Conservation (phyloP, 495 filamentous ascomycete genomes). For the Trichocladium antarcticum region DNA sequence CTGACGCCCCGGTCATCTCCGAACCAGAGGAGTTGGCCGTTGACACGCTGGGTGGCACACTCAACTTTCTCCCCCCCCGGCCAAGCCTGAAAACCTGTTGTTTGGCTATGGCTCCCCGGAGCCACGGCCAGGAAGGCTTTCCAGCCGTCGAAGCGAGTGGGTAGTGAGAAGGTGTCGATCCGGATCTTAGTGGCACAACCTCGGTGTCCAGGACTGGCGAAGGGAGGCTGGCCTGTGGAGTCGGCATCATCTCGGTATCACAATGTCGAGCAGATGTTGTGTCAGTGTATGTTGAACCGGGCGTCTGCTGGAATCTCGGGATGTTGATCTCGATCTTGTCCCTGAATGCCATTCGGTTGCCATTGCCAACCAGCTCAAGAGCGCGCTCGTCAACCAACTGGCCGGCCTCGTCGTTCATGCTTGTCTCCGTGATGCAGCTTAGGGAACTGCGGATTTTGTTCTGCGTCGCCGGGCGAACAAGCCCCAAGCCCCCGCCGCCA, state of each 20-base stretch:
- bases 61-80: conserved; percentile 3
- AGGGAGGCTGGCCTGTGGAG: neutral
- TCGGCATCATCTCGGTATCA: neutral
- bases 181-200: conserved; percentile 1
- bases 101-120: conserved; percentile 3
- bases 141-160: conserved; percentile 3
- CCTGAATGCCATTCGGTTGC: conserved; percentile 14
- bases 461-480: too few species aligned
- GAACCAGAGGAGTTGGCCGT: conserved; percentile 15
- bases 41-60: conserved; percentile 3
- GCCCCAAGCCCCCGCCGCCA: neutral
- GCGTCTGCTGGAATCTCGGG: conserved; percentile 28
- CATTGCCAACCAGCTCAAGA: conserved; percentile 8
- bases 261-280: neutral
- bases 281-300: conserved; percentile 23
- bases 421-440: conserved; percentile 20
- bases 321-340: conserved; percentile 25
- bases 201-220: neutral
- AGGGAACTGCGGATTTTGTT: too few species aligned
- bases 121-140: conserved; percentile 22
- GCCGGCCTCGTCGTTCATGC: too few species aligned
- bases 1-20: neutral
- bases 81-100: conserved; percentile 2
- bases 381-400: conserved; percentile 5
- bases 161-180: conserved; percentile 6